Percentiles rank a stretch among this genome's conserved stretches.
Evolutionary conservation across 805 yeast species (phyloP).

Genomic region (Millerago galiae): DNA sequence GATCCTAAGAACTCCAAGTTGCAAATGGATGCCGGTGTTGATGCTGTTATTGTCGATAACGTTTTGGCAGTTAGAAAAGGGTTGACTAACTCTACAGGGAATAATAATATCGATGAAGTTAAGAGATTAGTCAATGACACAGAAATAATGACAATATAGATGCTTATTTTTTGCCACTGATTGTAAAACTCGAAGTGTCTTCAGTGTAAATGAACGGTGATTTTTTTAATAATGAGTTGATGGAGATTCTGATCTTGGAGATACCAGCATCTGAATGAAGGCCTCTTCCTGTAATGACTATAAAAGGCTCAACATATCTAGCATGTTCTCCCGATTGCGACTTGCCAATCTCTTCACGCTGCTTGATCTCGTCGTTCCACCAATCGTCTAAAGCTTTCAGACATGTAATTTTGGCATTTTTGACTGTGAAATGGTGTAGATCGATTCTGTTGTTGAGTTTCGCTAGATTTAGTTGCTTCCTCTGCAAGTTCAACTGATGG

Average conservation of each 20-base stretch:
- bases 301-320: slow-evolving; percentile 35
- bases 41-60: slow-evolving; percentile 96
- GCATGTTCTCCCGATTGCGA: slow-evolving; percentile 32
- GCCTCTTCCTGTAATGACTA: slow-evolving; percentile 64
- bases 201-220: slow-evolving; percentile 42
- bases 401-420: slow-evolving; percentile 38
- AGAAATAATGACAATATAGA: neutral
- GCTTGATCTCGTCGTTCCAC: slow-evolving; percentile 54
- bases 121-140: slow-evolving; percentile 1
- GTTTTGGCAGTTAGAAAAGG: slow-evolving; percentile 91
- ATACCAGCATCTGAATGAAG: slow-evolving; percentile 56
- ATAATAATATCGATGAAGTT: slow-evolving; percentile 1
- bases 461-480: slow-evolving; percentile 14
- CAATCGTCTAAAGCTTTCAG: slow-evolving; percentile 37
- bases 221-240: slow-evolving; percentile 32
- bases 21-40: slow-evolving; percentile 92
- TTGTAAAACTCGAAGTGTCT: slow-evolving; percentile 34
- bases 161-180: slow-evolving; percentile 33
- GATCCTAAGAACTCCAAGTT: slow-evolving; percentile 75
- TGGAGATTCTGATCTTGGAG: slow-evolving; percentile 39
- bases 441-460: slow-evolving; percentile 33
- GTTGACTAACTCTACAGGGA: slow-evolving; percentile 32
- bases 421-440: slow-evolving; percentile 48
- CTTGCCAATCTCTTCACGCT: slow-evolving; percentile 36
- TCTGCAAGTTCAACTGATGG: slow-evolving; percentile 10